Evolutionary conservation across 2,329 filamentous ascomycete genomes (phyloP).

Genomic region (Penicillium nordicum): DNA sequence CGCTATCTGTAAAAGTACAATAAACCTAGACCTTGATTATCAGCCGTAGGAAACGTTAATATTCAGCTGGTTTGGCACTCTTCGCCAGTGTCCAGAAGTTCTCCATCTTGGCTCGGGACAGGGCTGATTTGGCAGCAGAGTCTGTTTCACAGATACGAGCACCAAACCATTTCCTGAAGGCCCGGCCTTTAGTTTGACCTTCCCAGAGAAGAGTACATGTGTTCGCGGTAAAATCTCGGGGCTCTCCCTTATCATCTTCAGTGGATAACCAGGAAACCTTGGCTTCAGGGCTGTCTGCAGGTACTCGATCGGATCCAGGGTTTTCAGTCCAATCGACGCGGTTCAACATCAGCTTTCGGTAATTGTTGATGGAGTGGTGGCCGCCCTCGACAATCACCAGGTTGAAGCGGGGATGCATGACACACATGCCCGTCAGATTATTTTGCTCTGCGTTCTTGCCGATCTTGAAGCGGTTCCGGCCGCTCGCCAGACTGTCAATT

Average conservation of each 20-base stretch:
- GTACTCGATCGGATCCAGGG: constrained; percentile 58
- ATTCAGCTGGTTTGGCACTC: constrained; percentile 48
- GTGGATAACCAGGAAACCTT: constrained; percentile 72
- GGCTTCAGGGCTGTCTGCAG: constrained; percentile 58
- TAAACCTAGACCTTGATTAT: background rate
- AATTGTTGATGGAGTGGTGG: constrained; percentile 73
- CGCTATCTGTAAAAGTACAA: constrained; percentile 9
- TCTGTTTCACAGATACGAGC: constrained; percentile 87
- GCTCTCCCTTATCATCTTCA: constrained; percentile 70
- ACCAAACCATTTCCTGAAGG: constrained; percentile 83
- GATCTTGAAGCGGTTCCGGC: constrained; percentile 90
- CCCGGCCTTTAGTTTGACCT: constrained; percentile 75
- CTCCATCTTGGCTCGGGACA: constrained; percentile 82
- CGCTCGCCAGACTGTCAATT: constrained; percentile 83
- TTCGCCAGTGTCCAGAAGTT: constrained; percentile 93
- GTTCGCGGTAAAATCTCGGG: constrained; percentile 80
- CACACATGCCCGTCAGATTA: constrained; percentile 80
- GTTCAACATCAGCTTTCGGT: constrained; percentile 89
- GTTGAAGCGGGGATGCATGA: constrained; percentile 86
- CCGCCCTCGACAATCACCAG: constrained; percentile 91
- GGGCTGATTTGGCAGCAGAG: constrained; percentile 74
- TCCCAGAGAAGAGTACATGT: constrained; percentile 84
- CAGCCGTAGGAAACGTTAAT: constrained; percentile 9
- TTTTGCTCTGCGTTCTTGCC: constrained; percentile 88
- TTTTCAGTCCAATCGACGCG: constrained; percentile 96